Base-by-base conservation (phyloP, 2,329 filamentous ascomycete species). In the Ophiocordyceps robertsii region DNA sequence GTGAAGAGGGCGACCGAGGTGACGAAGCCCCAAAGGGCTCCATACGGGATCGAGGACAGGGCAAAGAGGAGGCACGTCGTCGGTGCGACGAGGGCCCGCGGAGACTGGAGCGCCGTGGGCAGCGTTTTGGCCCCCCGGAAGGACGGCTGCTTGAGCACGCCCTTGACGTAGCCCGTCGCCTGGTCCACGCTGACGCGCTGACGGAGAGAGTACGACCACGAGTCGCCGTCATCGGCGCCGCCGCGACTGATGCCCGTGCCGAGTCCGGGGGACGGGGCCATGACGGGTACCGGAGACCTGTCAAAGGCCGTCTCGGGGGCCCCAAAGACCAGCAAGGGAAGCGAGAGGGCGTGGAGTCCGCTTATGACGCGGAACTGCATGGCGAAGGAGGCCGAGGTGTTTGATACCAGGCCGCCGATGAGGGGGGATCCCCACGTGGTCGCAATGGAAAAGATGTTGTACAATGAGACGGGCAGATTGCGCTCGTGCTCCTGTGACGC, bases 371-470 rank as follows among this genome's bases (percentile, higher is more conserved):
- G 65, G 47, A 75, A 75, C 44, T 72, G 71, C 21, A 67, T 56
- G 12, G 61, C 61, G 52, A 70, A 69, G 7, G 66, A 64, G 29
- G 56, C 48, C 1, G 53, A 48, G 14, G 58, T 56, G 40, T 59
- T 58, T 0, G 71, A 71, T 32, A 67, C 60, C 19, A 68, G 60
- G 2, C 74, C 73, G 16, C 72, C 71, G 6, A 77, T 51, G 4
- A 78, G 58, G 0, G 75, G 75, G 0, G 67, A 60, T 31, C 73
- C 72, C 68, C 73, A 75, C 1, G 67, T 73, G 5, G 67, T 65
- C 10, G 64, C 56, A 10, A 70, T 56, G 19, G 60, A 61, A 3
- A 72, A 54, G 12, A 67, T 51, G 42, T 69, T 65, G 53, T 70
- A 66, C 12, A 69, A 56, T 3, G 68, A 59, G 6, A 70, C 59